Evolutionary conservation across 2,329 filamentous ascomycete genomes (phyloP), one percentile per base, ranked within the genome.

Genomic region (Annulohypoxylon truncatum): DNA sequence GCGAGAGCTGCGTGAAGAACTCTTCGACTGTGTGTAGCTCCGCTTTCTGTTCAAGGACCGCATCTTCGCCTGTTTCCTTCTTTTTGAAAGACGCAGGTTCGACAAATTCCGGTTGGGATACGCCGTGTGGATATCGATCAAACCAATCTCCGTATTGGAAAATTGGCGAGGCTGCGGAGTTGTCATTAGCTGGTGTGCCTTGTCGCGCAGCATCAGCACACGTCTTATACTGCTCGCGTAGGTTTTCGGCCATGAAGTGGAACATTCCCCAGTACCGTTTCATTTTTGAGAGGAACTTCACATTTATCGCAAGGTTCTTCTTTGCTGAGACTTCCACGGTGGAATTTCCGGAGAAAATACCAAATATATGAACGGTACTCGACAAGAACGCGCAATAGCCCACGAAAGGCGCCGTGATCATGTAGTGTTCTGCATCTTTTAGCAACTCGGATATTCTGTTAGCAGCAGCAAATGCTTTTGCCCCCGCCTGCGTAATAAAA

Each of bases 71-170:
- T 40, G 87, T 90, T 74, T 96, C 92, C 71, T 90, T 92, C 76
- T 90, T 89, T 73, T 87, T 84, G 40, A 86, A 83, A 3, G 84
- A 80, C 26, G 87, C 88, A 1, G 92, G 90, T 70, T 96, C 93
- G 73, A 93, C 89, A 78, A 93, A 96, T 74, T 97, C 93, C 1
- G 89, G 86, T 65, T 92, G 89, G 2, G 92, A 93, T 13, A 98
- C 92, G 2, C 96, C 96, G 73, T 97, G 92, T 0, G 96, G 96
- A 76, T 97, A 98, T 70, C 92, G 88, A 75, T 96, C 92, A 74
- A 98, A 98, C 96, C 96, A 98, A 79, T 98, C 96, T 54, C 94
- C 94, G 73, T 98, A 98, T 74, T 98, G 95, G 78, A 97, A 94
- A 73, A 97, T 92, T 7, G 86, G 85, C 4, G 87, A 85, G 4